phyloP scores from a whole-genome alignment of 2,329 filamentous ascomycete genomes.

The Fusarium algeriense region DNA sequence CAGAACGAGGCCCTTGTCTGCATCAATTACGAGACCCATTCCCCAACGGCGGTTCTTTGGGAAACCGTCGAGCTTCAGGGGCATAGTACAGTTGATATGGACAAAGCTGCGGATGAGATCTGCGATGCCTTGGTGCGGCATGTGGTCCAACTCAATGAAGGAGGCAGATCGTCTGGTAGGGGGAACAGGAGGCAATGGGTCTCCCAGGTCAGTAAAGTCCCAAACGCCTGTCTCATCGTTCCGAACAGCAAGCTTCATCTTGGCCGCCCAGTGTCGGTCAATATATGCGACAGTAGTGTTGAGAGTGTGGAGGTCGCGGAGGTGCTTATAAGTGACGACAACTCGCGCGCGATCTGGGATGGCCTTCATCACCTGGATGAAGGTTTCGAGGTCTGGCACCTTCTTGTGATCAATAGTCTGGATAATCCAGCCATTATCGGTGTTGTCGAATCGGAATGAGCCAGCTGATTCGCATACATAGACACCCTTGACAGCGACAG shows the following conservation, averaged over 20 bases:
- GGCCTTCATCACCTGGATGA: conserved; percentile 88
- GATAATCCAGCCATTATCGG: conserved; percentile 92
- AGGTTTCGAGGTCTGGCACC: conserved; percentile 86
- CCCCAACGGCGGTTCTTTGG: conserved; percentile 94
- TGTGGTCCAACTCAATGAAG: conserved; percentile 92
- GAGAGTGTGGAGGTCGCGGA: conserved; percentile 92
- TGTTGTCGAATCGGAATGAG: conserved; percentile 93
- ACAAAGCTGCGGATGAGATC: conserved; percentile 96
- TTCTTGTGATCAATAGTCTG: conserved; percentile 93
- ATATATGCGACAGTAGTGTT: conserved; percentile 93
- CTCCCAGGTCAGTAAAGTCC: conserved; percentile 91
- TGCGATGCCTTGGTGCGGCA: conserved; percentile 89
- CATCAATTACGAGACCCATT: conserved; percentile 97
- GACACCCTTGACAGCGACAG: conserved; percentile 90
- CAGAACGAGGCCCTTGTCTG: conserved; percentile 92
- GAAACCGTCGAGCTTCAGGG: conserved; percentile 97
- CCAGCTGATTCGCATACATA: conserved; percentile 95
- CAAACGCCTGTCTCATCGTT: conserved; percentile 92
- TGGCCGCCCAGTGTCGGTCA: conserved; percentile 94
- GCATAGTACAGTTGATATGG: conserved; percentile 91
- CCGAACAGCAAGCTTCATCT: conserved; percentile 91
- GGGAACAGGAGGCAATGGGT: conserved; percentile 79
- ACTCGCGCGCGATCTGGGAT: conserved; percentile 88
- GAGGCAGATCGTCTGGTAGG: conserved; percentile 82
- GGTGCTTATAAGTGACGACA: conserved; percentile 95